Base-by-base conservation (phyloP, 2,329 filamentous ascomycete species). In the Xenosphaeropsis pyriputrescens region DNA sequence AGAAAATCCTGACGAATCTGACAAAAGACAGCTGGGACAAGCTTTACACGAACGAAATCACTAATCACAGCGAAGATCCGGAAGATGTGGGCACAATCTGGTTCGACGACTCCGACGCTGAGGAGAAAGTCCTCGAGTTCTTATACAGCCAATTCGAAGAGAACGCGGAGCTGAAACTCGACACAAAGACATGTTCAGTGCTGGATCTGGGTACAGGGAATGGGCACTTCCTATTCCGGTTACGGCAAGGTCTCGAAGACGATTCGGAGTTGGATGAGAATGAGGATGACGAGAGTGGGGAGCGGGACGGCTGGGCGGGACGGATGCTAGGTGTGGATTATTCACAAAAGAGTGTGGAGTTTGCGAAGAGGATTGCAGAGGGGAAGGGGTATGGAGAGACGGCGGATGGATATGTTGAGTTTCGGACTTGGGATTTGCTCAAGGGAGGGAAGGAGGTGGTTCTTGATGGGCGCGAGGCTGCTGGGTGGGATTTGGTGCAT, bases 181-280 rank as follows among this genome's bases (percentile, higher is more conserved):
- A 52, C 7, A 47, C 37, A 4, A 36, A 50, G 5, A 50, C 57
- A n/a, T 65, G 72, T 9, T 61, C 70, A 2, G 77, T 94, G 42
- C 66, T 96, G 1, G 91, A 98, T 55, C 69, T 98, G 1, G 91
- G 91, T 15, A 95, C 86, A 9, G 91, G 91, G 1, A 98, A 98
- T 60, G 91, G 89, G 2, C 85, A 86, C 49, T 70, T 96, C 53
- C 67, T 96, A n/a, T 84, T 91, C 48, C 69, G 77, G n/a, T 63
- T 96, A 22, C 63, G 81, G 22, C 77, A 79, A 12, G 43, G 46
- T 2, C 43, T 37, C 3, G 43, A 44, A 4, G 49, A 47, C 14
- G 47, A 45, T 3, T 47, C 47, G 5, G 47, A 43, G 2, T 45
- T n/a, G 3, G 36, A 38, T 9, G 29, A 13, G 3, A 22, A 39